Conservation (phyloP, 352 stramenopile genomes). For the Nothophytophthora sp. region DNA sequence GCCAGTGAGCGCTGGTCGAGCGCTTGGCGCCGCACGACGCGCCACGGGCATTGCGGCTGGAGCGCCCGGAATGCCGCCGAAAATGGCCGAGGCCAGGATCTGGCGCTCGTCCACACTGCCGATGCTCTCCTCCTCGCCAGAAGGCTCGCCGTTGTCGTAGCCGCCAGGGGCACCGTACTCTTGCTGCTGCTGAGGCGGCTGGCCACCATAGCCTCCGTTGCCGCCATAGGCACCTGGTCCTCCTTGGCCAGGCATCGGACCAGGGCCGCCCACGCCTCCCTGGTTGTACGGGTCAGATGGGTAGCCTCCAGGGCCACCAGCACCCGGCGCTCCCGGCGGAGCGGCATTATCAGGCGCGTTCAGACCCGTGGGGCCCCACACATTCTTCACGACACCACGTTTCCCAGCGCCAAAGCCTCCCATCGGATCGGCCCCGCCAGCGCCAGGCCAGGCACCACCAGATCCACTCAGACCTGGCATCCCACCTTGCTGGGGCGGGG, state of each 20-base stretch:
- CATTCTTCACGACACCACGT: constrained; percentile 74
- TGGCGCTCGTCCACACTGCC: constrained; percentile 66
- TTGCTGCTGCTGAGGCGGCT: constrained; percentile 32
- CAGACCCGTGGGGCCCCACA: constrained; percentile 83
- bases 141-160: constrained; percentile 56
- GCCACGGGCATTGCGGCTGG: constrained; percentile 42
- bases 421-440: constrained; percentile 32
- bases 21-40: constrained; percentile 32
- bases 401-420: constrained; percentile 47
- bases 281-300: constrained; percentile 43
- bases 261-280: constrained; percentile 10
- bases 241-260: not conserved
- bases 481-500: constrained; percentile 28
- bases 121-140: constrained; percentile 30
- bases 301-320: constrained; percentile 28
- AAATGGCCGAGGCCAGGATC: constrained; percentile 95
- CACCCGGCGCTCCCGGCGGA: constrained; percentile 12
- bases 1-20: constrained; percentile 29
- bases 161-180: constrained; percentile 44
- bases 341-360: constrained; percentile 54
- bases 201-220: constrained; percentile 38
- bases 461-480: constrained; percentile 26
- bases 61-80: constrained; percentile 93
- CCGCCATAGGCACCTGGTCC: constrained; percentile 28
- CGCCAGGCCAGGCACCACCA: constrained; percentile 30